Conservation (phyloP, 2,329 filamentous ascomycete genomes). For the Sporothrix humicola region DNA sequence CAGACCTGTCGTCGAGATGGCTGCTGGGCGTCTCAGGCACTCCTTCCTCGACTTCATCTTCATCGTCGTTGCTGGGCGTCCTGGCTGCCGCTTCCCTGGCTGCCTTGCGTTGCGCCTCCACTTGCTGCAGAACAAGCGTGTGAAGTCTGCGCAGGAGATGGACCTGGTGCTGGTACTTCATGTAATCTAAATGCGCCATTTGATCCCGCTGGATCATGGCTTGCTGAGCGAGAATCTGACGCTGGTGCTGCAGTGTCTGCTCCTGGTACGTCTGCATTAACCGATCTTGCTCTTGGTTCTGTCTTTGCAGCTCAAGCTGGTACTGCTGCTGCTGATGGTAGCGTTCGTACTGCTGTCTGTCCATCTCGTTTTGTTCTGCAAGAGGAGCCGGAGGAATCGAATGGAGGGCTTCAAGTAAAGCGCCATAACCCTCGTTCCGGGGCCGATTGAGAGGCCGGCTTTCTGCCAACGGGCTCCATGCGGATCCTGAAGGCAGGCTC, state of each 20-base stretch:
- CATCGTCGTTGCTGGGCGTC: neutral
- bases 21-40: neutral
- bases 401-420: neutral
- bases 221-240: constrained; percentile 12
- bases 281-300: constrained; percentile 12
- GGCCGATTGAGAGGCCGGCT: neutral
- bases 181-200: constrained; percentile 8
- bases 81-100: neutral
- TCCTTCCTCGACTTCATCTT: neutral
- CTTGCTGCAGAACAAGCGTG: constrained; percentile 6
- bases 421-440: neutral
- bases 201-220: constrained; percentile 2
- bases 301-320: constrained; percentile 24
- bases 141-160: neutral
- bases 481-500: neutral
- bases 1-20: neutral
- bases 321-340: constrained; percentile 20
- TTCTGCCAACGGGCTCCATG: neutral
- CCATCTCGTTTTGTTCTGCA: neutral
- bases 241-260: constrained; percentile 23
- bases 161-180: constrained; percentile 10
- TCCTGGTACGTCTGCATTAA: neutral
- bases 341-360: constrained; percentile 4
- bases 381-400: neutral
- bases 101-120: neutral